Evolutionary conservation across 768 basidiomycete species (phyloP).

Genomic region (Rubroboletus pulcherrimus): DNA sequence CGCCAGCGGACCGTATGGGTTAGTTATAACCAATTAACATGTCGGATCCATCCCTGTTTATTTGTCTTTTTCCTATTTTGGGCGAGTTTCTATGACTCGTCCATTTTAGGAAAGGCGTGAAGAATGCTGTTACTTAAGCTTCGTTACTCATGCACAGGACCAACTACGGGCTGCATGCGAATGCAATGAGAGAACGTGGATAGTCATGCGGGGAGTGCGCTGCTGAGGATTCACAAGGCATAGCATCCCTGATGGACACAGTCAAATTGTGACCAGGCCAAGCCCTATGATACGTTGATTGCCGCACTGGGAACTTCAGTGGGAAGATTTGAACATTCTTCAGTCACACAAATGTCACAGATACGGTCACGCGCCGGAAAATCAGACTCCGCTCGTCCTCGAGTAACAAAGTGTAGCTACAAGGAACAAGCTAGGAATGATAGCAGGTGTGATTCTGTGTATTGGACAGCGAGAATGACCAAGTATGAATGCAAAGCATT

Average conservation of each 20-base stretch:
- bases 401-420: too few species aligned
- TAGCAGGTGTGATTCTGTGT: too few species aligned
- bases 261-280: not conserved
- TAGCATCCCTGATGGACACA: not conserved
- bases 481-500: too few species aligned
- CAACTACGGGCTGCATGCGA: not conserved
- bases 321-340: too few species aligned
- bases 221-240: not conserved
- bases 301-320: not conserved
- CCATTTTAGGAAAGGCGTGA: not conserved
- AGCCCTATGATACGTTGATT: not conserved
- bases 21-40: slow-evolving; percentile 10
- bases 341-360: too few species aligned
- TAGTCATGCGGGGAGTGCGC: not conserved
- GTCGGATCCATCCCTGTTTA: slow-evolving; percentile 5
- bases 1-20: not conserved
- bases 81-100: not conserved
- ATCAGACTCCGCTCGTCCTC: too few species aligned
- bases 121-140: not conserved
- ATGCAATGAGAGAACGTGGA: not conserved
- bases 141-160: not conserved
- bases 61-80: slow-evolving; percentile 1
- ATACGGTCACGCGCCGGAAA: too few species aligned
- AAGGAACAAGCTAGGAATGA: too few species aligned
- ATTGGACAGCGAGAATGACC: too few species aligned